Evolutionary conservation across 495 filamentous ascomycete genomes (phyloP), one percentile per base, ranked within the genome.

Genomic region (Cryomyces minteri): DNA sequence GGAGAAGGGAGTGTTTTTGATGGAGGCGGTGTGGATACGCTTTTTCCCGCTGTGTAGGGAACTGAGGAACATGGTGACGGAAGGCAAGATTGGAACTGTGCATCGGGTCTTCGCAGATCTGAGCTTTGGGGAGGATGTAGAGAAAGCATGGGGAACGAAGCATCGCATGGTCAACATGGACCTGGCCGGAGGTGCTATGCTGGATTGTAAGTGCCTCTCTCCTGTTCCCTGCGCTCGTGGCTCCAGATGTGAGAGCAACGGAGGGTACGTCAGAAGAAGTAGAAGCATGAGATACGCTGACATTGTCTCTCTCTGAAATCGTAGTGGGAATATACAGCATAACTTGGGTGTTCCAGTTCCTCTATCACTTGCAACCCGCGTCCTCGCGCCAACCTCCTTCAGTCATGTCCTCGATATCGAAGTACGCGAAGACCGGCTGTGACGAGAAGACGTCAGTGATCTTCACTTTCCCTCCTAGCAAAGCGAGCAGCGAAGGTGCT

Each of bases 321-420:
- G 18, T 42, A 79, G 72, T 94, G 52, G 88, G 83, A 6, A 79
- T 96, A 55, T 92, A 95, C 63, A 75, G 81, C 40, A 63, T 95
- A 39, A 94, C 86, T 5, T 96, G 88, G 88, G 70, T 90, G 46
- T 94, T 90, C 74, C 87, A 94, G 63, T 79, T 77, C 43, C 71
- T 94, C 36, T 95, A 94, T 58, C 82, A 88, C 30, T 74, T 85
- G 32, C 78, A 82, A 5, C 58, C 60, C n/a, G 52, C 60, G 10
- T 32, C 42, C 0, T 53, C 68, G 44, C 68, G 73, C 12, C 63
- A 68, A 50, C 45, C 69, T 4, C 80, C 80, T 0, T 68, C 55
- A n/a, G 66, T 77, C 25, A 65, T 65, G 54, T 62, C 74, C 0
- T 68, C 81, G 40, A 76, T 94, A 42, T 75, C 79, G 48, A 82